phyloP scores from a whole-genome alignment of 179 eudicot genomes.

The Patellifolia procumbens region DNA sequence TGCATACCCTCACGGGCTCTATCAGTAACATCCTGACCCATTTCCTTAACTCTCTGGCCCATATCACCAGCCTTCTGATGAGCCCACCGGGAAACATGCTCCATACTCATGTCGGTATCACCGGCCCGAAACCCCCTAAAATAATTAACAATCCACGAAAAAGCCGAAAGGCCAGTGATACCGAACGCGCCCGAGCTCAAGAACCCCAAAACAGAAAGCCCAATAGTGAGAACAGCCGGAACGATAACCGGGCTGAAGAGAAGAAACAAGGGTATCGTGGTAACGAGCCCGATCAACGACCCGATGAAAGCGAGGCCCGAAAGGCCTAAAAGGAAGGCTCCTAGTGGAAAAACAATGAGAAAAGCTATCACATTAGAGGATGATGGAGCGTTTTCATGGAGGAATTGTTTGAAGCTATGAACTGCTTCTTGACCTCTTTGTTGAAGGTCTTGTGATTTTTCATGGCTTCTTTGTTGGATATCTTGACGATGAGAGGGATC shows the following conservation, averaged over 20 bases:
- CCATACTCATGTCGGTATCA: constrained; percentile 28
- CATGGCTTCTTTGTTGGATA: not conserved
- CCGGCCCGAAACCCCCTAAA: constrained; percentile 12
- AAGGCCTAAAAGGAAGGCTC: constrained; percentile 46
- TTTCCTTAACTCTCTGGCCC: constrained; percentile 39
- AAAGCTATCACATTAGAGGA: constrained; percentile 42
- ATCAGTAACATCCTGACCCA: constrained; percentile 17
- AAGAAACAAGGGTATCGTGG: constrained; percentile 47
- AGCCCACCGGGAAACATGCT: constrained; percentile 28
- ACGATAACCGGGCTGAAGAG: constrained; percentile 59
- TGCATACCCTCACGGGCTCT: not conserved
- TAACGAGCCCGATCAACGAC: constrained; percentile 40
- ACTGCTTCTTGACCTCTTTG: constrained; percentile 14
- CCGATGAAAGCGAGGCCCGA: constrained; percentile 50
- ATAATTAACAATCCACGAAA: constrained; percentile 53
- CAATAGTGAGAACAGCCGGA: constrained; percentile 48
- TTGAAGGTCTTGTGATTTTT: constrained; percentile 14
- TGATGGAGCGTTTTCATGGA: constrained; percentile 37
- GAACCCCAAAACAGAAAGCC: constrained; percentile 46
- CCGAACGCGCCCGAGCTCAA: constrained; percentile 56
- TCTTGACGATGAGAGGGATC: constrained; percentile 1
- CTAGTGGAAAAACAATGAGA: constrained; percentile 47
- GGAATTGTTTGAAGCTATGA: not conserved
- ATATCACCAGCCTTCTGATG: constrained; percentile 32
- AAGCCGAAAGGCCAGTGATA: constrained; percentile 48